Base-by-base conservation (phyloP, 1,139 yeast genomes). In the Blastobotrys persicus region DNA sequence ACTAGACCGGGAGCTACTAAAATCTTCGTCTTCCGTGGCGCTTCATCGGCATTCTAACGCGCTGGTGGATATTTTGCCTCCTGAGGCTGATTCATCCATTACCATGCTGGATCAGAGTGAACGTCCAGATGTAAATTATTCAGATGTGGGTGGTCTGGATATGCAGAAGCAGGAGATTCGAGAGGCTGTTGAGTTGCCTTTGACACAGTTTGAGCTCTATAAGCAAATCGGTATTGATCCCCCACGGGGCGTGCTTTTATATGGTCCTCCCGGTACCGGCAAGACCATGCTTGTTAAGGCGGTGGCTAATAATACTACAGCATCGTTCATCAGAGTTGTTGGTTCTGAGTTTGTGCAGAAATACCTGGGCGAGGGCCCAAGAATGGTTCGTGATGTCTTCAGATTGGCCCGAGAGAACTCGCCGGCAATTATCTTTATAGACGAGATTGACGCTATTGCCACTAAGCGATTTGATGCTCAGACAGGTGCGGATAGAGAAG, bases 251-350 rank as follows among this genome's bases (percentile, higher is more conserved):
- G 98, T 94, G 33, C 73, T 94, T 59, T 76, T 94, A 55, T 94
- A 92, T 69, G 99, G 99, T 18, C 98, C 98, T 14, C 99, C 99
- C 44, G 99, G 99, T 68, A 94, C 98, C 2, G 99, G 99, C 62
- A 94, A 94, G 70, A 94, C 99, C 35, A 89, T 94, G 97, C 79
- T 94, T 68, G 99, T 91, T 48, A 94, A 94, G 71, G 98, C 99
- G 0, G 99, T 94, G 45, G 99, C 99, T 14, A 92, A 94, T 69
- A 83, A 92, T 51, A 85, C 98, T 2, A 88, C 96, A 1, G 98
- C 98, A 1, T 78, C 97, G 4, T 94, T 94, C 63, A 91, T 94
- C 60, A 85, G 98, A 68, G 96, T 94, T 31, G 94, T 89, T 60
- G 98, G 98, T 48, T 91, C 98, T 0, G 99, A 94, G 69, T 92